Percentiles rank a stretch among this genome's conserved stretches.
Evolutionary conservation across 2,329 filamentous ascomycete species (phyloP).

Genomic region (Fusarium sp.): DNA sequence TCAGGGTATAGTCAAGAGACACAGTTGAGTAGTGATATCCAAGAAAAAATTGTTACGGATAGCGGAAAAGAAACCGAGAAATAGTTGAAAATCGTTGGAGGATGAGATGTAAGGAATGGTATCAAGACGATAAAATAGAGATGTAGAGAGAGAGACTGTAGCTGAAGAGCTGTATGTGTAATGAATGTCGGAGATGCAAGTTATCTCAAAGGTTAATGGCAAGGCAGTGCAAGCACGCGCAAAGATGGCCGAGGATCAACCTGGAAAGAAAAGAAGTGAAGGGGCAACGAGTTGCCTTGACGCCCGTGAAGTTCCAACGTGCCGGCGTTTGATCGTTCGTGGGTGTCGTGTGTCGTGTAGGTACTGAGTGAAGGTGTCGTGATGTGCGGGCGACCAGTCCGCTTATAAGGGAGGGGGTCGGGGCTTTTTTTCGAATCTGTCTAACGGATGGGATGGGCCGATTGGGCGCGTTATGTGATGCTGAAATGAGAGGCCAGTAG

Average conservation of each 20-base stretch:
- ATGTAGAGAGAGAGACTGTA: conserved; percentile 7
- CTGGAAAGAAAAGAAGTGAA: conserved; percentile 53
- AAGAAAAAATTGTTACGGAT: conserved; percentile 12
- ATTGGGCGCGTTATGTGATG: conserved; percentile 38
- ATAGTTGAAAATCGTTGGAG: conserved; percentile 25
- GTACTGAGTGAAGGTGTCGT: conserved; percentile 9
- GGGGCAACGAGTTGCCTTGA: conserved; percentile 40
- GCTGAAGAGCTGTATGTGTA: conserved; percentile 22
- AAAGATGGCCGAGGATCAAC: conserved; percentile 69
- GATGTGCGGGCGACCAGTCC: conserved; percentile 6
- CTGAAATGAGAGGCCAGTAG: conserved; percentile 41
- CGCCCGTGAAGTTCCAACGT: conserved; percentile 42
- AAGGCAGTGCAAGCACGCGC: conserved; percentile 45
- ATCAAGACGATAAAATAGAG: conserved; percentile 33
- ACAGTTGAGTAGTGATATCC: conserved; percentile 15
- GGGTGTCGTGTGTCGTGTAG: conserved; percentile 16
- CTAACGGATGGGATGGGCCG: conserved; percentile 4
- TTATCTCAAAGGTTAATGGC: conserved; percentile 37
- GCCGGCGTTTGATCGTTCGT: conserved; percentile 37
- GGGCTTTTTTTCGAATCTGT: conserved; percentile 2
- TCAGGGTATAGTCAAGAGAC: conserved; percentile 27
- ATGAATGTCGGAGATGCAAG: conserved; percentile 34
- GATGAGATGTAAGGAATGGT: conserved; percentile 37
- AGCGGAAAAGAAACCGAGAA: conserved; percentile 20
- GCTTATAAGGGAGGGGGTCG: conserved; percentile 26